Percentiles rank a stretch among this genome's conserved stretches.
Conservation (phyloP, 2,329 filamentous ascomycete species). For the Sporothrix variecibatus region DNA sequence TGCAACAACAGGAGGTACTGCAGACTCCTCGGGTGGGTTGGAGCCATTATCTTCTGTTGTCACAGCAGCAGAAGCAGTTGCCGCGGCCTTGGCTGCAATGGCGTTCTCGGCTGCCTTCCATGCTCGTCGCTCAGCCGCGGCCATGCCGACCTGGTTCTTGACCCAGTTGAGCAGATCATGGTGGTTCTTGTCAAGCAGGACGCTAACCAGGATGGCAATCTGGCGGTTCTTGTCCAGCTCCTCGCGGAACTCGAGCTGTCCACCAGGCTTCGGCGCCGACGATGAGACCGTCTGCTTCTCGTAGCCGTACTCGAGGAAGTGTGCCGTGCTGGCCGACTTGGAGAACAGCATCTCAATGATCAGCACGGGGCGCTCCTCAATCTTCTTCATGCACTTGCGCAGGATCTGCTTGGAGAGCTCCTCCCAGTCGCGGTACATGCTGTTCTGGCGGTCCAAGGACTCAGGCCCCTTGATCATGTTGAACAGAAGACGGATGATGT, state of each 20-base stretch:
- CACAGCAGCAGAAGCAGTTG: slow-evolving; percentile 18
- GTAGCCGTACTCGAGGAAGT: slow-evolving; percentile 87
- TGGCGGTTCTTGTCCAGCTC: slow-evolving; percentile 66
- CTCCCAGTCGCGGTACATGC: slow-evolving; percentile 86
- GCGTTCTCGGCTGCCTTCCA: slow-evolving; percentile 61
- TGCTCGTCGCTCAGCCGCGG: slow-evolving; percentile 69
- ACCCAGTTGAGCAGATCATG: slow-evolving; percentile 79
- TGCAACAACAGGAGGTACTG: slow-evolving; percentile 35
- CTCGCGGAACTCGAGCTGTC: slow-evolving; percentile 79
- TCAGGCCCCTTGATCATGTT: slow-evolving; percentile 89
- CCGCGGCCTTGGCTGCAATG: slow-evolving; percentile 33
- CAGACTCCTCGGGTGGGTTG: slow-evolving; percentile 31
- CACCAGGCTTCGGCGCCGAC: slow-evolving; percentile 66
- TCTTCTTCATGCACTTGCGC: slow-evolving; percentile 77
- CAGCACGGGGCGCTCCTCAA: slow-evolving; percentile 81
- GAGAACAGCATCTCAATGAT: slow-evolving; percentile 93
- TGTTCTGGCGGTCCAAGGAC: slow-evolving; percentile 65
- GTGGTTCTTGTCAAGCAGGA: slow-evolving; percentile 78
- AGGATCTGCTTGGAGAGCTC: slow-evolving; percentile 84
- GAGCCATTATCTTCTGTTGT: slow-evolving; percentile 31
- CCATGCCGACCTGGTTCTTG: slow-evolving; percentile 67
- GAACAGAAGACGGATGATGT: slow-evolving; percentile 85
- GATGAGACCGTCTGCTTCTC: slow-evolving; percentile 70
- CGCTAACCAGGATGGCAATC: slow-evolving; percentile 76
- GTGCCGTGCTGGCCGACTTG: slow-evolving; percentile 79